phyloP scores from a whole-genome alignment of 2,329 filamentous ascomycete genomes.

The Colletotrichum australisinense region DNA sequence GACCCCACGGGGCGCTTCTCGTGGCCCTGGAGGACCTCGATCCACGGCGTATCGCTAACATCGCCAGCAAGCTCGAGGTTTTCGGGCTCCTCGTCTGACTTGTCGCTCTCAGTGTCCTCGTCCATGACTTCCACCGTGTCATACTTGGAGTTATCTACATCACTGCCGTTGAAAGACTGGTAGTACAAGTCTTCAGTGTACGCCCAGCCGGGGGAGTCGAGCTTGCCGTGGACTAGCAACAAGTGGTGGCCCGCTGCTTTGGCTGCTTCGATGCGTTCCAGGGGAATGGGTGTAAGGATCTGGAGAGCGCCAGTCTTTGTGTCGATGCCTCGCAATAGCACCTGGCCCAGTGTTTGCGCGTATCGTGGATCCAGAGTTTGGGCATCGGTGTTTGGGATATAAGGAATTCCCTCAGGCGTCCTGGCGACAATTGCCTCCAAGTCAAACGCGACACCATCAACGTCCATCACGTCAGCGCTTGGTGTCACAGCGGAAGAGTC shows the following conservation, averaged over 20 bases:
- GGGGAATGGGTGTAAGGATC: constrained; percentile 70
- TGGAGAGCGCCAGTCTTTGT: constrained; percentile 64
- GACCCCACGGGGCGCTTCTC: constrained; percentile 68
- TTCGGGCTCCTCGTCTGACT: constrained; percentile 44
- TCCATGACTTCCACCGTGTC: constrained; percentile 48
- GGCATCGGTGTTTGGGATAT: constrained; percentile 66
- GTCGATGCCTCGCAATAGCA: constrained; percentile 78
- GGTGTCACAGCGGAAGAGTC: constrained; percentile 2
- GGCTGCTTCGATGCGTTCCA: constrained; percentile 52
- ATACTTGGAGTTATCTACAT: constrained; percentile 38
- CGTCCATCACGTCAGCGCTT: constrained; percentile 31
- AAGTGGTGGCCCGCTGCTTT: constrained; percentile 58
- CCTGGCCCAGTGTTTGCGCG: constrained; percentile 72
- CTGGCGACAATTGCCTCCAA: constrained; percentile 47
- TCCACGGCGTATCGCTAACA: constrained; percentile 62
- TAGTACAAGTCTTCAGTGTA: constrained; percentile 72
- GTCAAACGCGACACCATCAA: constrained; percentile 22
- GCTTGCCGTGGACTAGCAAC: constrained; percentile 74
- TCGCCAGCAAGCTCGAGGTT: constrained; percentile 37
- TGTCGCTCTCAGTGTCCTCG: constrained; percentile 49
- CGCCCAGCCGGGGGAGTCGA: constrained; percentile 77
- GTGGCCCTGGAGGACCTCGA: constrained; percentile 66
- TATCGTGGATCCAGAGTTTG: constrained; percentile 68
- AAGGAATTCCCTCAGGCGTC: constrained; percentile 68
- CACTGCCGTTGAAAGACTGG: constrained; percentile 41